Conservation (phyloP, 768 basidiomycete genomes). For the Suillus weaverae region DNA sequence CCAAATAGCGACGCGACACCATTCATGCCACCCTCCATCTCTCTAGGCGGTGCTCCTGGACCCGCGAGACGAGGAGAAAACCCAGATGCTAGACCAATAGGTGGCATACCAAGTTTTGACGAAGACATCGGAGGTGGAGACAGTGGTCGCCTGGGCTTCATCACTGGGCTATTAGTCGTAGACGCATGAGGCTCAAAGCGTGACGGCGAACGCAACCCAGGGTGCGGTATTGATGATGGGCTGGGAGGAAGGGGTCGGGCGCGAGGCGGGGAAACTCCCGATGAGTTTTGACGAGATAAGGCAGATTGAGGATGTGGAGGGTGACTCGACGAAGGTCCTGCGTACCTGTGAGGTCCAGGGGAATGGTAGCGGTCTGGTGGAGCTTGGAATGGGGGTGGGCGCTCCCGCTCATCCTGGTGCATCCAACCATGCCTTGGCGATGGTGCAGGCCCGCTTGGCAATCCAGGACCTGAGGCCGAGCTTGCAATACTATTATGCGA, state of each 20-base stretch:
- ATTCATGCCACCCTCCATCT: constrained; percentile 1
- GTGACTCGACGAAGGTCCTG: constrained; percentile 4
- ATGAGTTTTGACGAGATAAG: constrained; percentile 12
- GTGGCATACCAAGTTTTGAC: constrained; percentile 27
- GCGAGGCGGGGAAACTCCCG: constrained; percentile 38
- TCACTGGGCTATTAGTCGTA: not conserved
- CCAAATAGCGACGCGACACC: constrained; percentile 3
- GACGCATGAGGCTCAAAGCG: constrained; percentile 3
- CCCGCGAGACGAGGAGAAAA: constrained; percentile 32
- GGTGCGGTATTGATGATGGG: constrained; percentile 9
- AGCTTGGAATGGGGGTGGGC: constrained; percentile 29
- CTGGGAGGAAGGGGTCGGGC: constrained; percentile 29
- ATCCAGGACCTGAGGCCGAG: constrained; percentile 17
- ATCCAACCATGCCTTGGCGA: constrained; percentile 47
- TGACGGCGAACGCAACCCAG: constrained; percentile 2
- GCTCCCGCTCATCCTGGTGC: constrained; percentile 28
- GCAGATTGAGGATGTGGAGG: constrained; percentile 5
- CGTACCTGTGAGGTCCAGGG: constrained; percentile 23
- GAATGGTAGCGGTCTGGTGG: constrained; percentile 29
- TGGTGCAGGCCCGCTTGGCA: constrained; percentile 25
- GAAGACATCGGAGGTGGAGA: constrained; percentile 24
- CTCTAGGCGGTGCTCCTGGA: constrained; percentile 27
- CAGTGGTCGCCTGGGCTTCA: constrained; percentile 8
- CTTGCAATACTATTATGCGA: constrained; percentile 38
- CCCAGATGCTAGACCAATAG: constrained; percentile 13